Evolutionary conservation across 2,329 filamentous ascomycete species (phyloP), one percentile per base, ranked within the genome.

Genomic region (Sporothrix luriei): DNA sequence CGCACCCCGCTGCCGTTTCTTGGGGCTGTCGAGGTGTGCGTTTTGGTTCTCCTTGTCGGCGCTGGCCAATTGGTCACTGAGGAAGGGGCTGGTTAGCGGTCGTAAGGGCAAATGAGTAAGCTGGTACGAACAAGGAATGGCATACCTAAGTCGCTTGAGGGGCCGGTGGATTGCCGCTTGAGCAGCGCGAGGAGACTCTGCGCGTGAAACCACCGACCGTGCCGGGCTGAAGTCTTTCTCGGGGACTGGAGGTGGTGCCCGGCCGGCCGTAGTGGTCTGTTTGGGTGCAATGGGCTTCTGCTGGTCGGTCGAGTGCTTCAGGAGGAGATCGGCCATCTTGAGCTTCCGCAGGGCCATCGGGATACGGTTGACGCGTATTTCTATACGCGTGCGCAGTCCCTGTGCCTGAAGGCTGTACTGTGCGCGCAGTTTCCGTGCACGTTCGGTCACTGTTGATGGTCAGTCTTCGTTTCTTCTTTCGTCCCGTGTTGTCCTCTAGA

Each of bases 341-440:
- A 88, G 85, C 76, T 90, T 91, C 71, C 94, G 89, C 73, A 97
- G 81, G 19, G 89, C 85, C 75, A 88, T 86, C 9, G 95, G 95
- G 67, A 98, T 95, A 68, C 95, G 90, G 78, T 97, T 97, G 78
- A 98, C 87, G 80, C 95, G 91, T 81, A 97, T 91, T 79, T 97
- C 94, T 67, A 99, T 90, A 72, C 94, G 90, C 71, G 93, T 90
- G 72, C 91, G 88, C 51, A 98, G 85, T 72, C 91, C 91, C 78
- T 94, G 91, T 26, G 93, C 91, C 79, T 97, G 94, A 11, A 96
- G 85, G 71, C 91, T 90, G 81, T 96, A 97, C 78, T 97, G 93
- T 7, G 94, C 91, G 75, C 94, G 88, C 72, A 98, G 84, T 79
- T 94, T 93, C 75, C 94, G 88, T 72, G 92, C 92, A 78, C 94